Evolutionary conservation across 108 stramenopile species (phyloP).

Genomic region (Fragilariopsis cylindrus): DNA sequence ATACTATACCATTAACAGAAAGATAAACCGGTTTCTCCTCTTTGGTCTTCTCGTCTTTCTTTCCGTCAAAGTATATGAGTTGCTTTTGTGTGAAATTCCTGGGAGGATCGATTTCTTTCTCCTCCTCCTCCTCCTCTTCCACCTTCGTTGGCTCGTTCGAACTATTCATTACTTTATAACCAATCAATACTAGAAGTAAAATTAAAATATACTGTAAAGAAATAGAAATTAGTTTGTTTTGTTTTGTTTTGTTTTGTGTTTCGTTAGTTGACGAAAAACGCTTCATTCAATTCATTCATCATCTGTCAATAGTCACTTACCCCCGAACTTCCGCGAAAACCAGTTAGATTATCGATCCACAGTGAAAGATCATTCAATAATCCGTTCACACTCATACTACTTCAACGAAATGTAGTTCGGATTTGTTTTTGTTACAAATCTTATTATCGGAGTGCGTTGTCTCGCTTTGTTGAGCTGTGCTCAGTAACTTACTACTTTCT

Average conservation of each 20-base stretch:
- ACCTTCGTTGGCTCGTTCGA: neutral
- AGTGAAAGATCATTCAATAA: slow-evolving; percentile 9
- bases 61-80: slow-evolving; percentile 77
- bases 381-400: neutral
- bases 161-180: slow-evolving; percentile 37
- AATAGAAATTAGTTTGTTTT: neutral
- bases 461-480: too few relatives aligned
- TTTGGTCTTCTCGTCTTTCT: slow-evolving; percentile 53
- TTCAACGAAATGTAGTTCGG: too few relatives aligned
- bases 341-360: slow-evolving; percentile 38
- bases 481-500: too few relatives aligned
- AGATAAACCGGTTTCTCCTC: slow-evolving; percentile 91
- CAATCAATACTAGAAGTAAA: slow-evolving; percentile 27
- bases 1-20: slow-evolving; percentile 87
- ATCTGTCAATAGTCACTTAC: slow-evolving; percentile 26
- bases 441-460: too few relatives aligned
- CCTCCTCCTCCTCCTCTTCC: slow-evolving; percentile 38
- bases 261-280: neutral
- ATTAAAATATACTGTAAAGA: slow-evolving; percentile 44
- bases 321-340: slow-evolving; percentile 42
- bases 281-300: neutral
- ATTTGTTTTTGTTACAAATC: too few relatives aligned
- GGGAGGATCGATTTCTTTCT: slow-evolving; percentile 63
- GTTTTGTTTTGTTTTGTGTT: too few relatives aligned
- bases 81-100: slow-evolving; percentile 87